Conservation (phyloP, 1,139 yeast species). For the Geotrichum carabidarum region DNA sequence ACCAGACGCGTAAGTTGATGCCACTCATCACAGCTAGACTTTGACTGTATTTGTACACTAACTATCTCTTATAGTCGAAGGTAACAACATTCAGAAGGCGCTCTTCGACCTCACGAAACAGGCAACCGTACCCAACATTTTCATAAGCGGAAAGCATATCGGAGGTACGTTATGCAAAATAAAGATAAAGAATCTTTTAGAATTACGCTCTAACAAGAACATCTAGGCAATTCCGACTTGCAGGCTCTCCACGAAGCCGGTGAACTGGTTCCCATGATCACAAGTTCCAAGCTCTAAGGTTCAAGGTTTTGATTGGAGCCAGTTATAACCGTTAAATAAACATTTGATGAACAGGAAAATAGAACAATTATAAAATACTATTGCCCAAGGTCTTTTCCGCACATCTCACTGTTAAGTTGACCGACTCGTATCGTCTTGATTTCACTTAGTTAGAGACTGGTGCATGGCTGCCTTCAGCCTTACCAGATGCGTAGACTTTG, state of each 20-base stretch:
- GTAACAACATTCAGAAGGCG: conserved; percentile 73
- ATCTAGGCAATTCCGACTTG: conserved; percentile 50
- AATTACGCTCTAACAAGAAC: neutral
- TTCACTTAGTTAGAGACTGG: no score
- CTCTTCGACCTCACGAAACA: conserved; percentile 76
- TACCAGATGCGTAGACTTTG: neutral
- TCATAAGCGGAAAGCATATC: conserved; percentile 82
- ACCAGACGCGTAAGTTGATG: conserved; percentile 9
- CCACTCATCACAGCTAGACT: neutral
- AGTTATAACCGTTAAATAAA: no score
- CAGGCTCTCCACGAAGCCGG: conserved; percentile 51
- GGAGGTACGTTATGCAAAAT: conserved; percentile 61
- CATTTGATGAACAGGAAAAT: no score
- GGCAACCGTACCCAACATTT: conserved; percentile 87
- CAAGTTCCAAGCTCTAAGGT: neutral
- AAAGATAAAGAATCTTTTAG: neutral
- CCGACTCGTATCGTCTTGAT: no score
- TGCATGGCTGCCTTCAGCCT: neutral
- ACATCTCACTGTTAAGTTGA: no score
- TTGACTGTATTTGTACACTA: neutral
- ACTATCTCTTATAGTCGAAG: conserved; percentile 39
- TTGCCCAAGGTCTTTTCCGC: no score
- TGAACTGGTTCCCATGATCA: conserved; percentile 30
- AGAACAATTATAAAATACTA: no score
- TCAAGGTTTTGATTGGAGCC: no score